Conservation (phyloP, 2,329 filamentous ascomycete genomes). For the Lecanoromycetidae sp. region DNA sequence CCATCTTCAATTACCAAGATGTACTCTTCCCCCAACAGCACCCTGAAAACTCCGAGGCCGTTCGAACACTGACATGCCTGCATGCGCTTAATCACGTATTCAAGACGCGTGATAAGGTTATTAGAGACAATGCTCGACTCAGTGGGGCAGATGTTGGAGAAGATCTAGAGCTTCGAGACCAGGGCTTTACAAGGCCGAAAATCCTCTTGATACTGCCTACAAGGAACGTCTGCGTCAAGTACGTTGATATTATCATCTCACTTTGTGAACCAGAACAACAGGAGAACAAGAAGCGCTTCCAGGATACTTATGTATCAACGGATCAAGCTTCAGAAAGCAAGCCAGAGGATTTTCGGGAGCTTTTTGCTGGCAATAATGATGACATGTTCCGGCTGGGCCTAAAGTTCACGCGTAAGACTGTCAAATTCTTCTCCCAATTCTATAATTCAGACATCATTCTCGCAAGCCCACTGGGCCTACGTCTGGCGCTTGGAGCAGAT, state of each 20-base stretch:
- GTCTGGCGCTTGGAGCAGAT: slow-evolving; percentile 72
- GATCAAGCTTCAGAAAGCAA: slow-evolving; percentile 58
- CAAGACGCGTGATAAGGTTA: slow-evolving; percentile 80
- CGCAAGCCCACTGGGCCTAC: slow-evolving; percentile 76
- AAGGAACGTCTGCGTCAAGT: slow-evolving; percentile 67
- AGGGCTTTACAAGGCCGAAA: slow-evolving; percentile 91
- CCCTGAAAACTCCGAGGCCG: slow-evolving; percentile 50
- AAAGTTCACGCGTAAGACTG: slow-evolving; percentile 90
- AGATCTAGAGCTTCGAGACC: slow-evolving; percentile 69
- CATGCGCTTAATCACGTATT: slow-evolving; percentile 87
- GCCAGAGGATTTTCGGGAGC: slow-evolving; percentile 72
- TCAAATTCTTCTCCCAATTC: slow-evolving; percentile 91
- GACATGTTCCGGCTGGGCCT: slow-evolving; percentile 94
- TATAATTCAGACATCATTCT: slow-evolving; percentile 95
- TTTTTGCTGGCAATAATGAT: slow-evolving; percentile 91
- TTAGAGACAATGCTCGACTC: slow-evolving; percentile 81
- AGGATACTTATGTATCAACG: slow-evolving; percentile 64
- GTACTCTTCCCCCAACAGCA: slow-evolving; percentile 64
- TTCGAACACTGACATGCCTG: slow-evolving; percentile 63
- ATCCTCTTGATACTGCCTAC: slow-evolving; percentile 84
- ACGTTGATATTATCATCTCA: slow-evolving; percentile 63
- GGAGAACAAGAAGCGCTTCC: slow-evolving; percentile 86
- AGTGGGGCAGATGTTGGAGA: slow-evolving; percentile 51
- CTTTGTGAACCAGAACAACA: slow-evolving; percentile 77
- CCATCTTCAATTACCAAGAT: slow-evolving; percentile 74